Evolutionary conservation across 805 yeast species (phyloP).

Genomic region (Monosporozyma solicola): DNA sequence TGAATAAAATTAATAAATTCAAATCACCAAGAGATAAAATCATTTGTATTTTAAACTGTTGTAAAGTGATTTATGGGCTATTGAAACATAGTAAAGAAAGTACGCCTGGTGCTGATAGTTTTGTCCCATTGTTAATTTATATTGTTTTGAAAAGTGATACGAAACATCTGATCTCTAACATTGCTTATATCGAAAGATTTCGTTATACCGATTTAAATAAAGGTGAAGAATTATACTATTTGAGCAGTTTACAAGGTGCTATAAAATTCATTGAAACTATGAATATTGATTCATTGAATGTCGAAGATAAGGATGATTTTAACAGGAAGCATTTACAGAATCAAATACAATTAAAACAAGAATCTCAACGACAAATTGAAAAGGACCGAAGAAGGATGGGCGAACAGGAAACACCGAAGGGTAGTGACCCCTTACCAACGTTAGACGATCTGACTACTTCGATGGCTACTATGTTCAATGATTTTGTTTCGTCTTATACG

Average conservation of each 20-base stretch:
- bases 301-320: constrained; percentile 50
- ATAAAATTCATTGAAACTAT: constrained; percentile 66
- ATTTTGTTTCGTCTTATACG: constrained; percentile 11
- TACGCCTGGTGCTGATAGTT: constrained; percentile 83
- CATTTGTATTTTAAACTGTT: constrained; percentile 82
- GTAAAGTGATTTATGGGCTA: constrained; percentile 85
- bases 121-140: constrained; percentile 80
- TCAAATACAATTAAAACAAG: constrained; percentile 34
- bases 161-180: constrained; percentile 59
- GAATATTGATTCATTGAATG: constrained; percentile 48
- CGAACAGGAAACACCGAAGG: constrained; percentile 8
- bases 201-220: constrained; percentile 62
- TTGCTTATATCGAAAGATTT: constrained; percentile 78
- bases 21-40: constrained; percentile 93
- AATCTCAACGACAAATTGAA: background rate
- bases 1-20: constrained; percentile 68
- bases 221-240: constrained; percentile 88
- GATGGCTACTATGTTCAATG: constrained; percentile 16
- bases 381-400: constrained; percentile 1
- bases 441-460: constrained; percentile 23
- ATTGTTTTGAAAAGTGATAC: constrained; percentile 67
- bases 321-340: constrained; percentile 38
- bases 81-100: constrained; percentile 62
- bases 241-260: constrained; percentile 87
- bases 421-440: constrained; percentile 8